phyloP scores from a whole-genome alignment of 2,329 filamentous ascomycete genomes.

The Trichoderma lentiforme region DNA sequence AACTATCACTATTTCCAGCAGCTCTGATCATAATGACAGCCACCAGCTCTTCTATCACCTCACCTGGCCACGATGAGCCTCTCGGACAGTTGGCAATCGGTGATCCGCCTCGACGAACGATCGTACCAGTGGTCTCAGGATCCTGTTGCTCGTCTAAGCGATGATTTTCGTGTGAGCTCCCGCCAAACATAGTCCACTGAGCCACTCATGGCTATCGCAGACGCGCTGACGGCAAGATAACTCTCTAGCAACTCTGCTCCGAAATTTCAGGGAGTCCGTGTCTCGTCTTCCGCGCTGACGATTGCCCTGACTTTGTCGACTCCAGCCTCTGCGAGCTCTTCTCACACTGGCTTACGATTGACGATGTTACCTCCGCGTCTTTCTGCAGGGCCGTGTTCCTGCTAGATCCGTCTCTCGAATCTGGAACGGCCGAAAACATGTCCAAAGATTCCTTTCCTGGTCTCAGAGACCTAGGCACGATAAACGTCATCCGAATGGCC shows the following conservation, averaged over 20 bases:
- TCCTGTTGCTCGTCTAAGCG: not conserved
- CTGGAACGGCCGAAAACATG: not conserved
- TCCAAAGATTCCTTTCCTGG: not conserved
- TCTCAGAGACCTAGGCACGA: not conserved
- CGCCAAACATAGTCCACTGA: not conserved
- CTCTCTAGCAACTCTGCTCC: not conserved
- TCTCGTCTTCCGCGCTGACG: not conserved
- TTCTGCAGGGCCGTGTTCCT: not conserved
- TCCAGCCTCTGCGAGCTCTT: not conserved
- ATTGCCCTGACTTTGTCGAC: not conserved
- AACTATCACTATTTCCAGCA: not conserved
- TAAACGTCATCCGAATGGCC: not conserved
- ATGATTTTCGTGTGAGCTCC: not conserved
- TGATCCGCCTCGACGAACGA: not conserved
- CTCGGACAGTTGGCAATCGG: not conserved
- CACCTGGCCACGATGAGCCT: not conserved
- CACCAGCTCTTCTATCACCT: not conserved
- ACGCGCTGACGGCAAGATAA: not conserved
- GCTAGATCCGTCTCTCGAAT: not conserved
- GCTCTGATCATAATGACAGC: not conserved
- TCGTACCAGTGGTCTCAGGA: not conserved
- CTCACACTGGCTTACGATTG: not conserved
- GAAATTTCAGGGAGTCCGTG: not conserved
- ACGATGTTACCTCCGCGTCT: not conserved
- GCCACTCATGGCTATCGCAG: not conserved